Base-by-base conservation (phyloP, 257 asterid genomes). In the Gynochthodes officinalis region DNA sequence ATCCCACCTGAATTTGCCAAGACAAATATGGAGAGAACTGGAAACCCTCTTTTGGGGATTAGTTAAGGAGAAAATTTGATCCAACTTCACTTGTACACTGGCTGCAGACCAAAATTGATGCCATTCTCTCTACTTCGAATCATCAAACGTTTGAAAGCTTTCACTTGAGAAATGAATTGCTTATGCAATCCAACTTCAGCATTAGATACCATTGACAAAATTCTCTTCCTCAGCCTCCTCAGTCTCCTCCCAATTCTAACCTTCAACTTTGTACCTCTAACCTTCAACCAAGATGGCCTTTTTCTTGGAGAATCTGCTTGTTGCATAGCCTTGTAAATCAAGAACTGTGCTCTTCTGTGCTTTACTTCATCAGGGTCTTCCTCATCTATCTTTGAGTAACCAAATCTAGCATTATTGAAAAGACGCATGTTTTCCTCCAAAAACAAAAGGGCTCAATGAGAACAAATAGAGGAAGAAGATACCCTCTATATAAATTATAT, bases 281-380 rank as follows among this genome's bases (percentile, higher is more conserved):
- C 92, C 59, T 85, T 82, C 74, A 87, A 21, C 92, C 92, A 88
- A 1, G 96, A 84, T 0, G 89, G 88, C 62, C 83, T 80, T 72
- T 84, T 79, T 69, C 88, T 81, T 10, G 64, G 46, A 9, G 62
- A 37, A 64, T 92, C 96, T 14, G 82, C 90, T 71, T 75, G 85
- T 77, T 83, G 73, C 79, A 92, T 49, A 19, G 84, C 70, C 84
- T 87, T 88, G 87, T 88, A 87, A 33, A 92, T 92, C 90, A 92
- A 80, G 88, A 88, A 90, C 67, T 90, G 96, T 2, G 98, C 92
- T 64, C 48, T 64, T 21, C 96, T 69, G 49, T 84, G 91, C 76
- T 65, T 76, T 48, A 54, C 49, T 28, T 90, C 98, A 13, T 90
- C 96, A 0, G 83, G 84, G 67, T 92, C 98, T 69, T 87, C 92